Evolutionary conservation across 176 grass and related monocot species (phyloP), one percentile per base, ranked within the genome.

Genomic region (Musa acuminata): DNA sequence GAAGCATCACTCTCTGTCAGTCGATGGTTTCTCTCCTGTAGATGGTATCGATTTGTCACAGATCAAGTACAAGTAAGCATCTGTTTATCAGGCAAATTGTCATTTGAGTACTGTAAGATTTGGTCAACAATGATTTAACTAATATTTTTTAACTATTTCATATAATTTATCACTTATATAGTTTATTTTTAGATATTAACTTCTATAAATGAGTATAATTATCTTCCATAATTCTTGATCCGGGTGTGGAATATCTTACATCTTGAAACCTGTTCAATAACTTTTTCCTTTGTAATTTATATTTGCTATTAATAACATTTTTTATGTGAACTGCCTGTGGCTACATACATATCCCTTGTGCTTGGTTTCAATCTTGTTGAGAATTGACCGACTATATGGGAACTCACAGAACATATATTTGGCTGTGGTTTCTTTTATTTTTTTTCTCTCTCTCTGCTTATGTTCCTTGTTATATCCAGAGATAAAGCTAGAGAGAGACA

Each of bases 21-120:
- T 90, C 9, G 84, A 91, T 23, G 95, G 86, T 72, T 99, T 99
- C 83, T 71, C 80, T 66, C 78, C 88, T 55, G 54, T 89, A 26
- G 3, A 80, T 69, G 81, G 79, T 35, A 49, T 94, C 26, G 73
- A 91, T 66, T 67, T 99, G 72, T 81, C 82, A 27, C 80, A 89
- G 80, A 94, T 99, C 62, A 91, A 99, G 75, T 99, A 89, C 84
- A 99, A 91, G 95, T 94, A 89, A 91, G 87, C 67, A 79, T 48
- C 66, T 27, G n/a, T 43, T 43, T 6, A 43, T 43, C 35, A 43
- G 4, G 4, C 4, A 43, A 43, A 60, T n/a, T 60, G 57, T 60
- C 57, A 60, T 60, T 60, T 60, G 14, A 60, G 57, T n/a, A 60
- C 16, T 60, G 1, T 60, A 21, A 60, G 19, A 17, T 21, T 20